Evolutionary conservation across 192 early-diverging fungal species (phyloP), one percentile per base, ranked within the genome.

Genomic region (Dissophora globulifera): DNA sequence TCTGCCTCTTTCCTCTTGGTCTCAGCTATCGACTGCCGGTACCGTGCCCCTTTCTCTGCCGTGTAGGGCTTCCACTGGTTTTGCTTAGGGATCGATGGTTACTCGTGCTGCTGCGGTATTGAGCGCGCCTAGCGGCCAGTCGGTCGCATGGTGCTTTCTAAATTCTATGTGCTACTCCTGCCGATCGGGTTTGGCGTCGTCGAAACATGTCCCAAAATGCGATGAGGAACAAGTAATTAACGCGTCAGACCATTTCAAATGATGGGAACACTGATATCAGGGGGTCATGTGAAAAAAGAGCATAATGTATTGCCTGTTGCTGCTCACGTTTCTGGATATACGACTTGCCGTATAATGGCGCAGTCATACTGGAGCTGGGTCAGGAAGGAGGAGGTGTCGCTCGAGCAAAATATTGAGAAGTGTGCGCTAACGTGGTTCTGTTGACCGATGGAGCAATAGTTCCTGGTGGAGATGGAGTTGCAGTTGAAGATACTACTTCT

Each of bases 131-230:
- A 50, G 23, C 50, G 32, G 60, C 27, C 49, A 23, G 33, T 51
- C 60, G 33, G 50, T 62, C 60, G 50, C 48, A 42, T 35, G 60
- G 35, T 62, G 48, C 35, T 35, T 20, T 48, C 58, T 60, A 49
- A 48, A 60, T 23, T 16, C 43, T 20, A 10, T 60, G 43, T 60
- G 58, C 58, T 50, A 50, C 46, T 48, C 60, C 35, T 62, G 60
- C 32, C 41, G 55, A 19, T 58, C 10, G 40, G 27, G 55, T 54
- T 40, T 54, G 32, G 33, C 19, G 26, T 43, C 0, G 26, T 41
- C 43, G 15, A 16, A 58, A 26, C 13, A 45, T 58, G 25, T 43
- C 41, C 5, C 26, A 58, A 41, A 29, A 25, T 30, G 41, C 13
- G 41, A 43, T 26, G n/a, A n/a, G n/a, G n/a, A 43, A 43, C 5